A percentile compares a stretch with the other conserved stretches of the same genome.
phyloP scores from a whole-genome alignment of 2,329 filamentous ascomycete species.

The Tolypocladium nubicola region DNA sequence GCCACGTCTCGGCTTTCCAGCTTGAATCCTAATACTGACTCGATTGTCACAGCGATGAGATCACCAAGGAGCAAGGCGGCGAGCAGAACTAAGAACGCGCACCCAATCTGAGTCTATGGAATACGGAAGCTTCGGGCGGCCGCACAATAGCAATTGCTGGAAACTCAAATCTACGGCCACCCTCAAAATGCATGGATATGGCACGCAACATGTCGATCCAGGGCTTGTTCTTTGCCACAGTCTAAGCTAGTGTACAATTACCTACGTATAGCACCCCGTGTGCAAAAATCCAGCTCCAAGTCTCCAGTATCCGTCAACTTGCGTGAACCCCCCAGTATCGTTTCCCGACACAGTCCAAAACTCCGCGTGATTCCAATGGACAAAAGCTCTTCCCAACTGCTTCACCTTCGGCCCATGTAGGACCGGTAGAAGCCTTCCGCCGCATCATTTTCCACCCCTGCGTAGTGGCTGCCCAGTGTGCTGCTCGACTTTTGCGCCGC shows the following conservation, averaged over 20 bases:
- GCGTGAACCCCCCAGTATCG: conserved; percentile 5
- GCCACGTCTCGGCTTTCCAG: not conserved
- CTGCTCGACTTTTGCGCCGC: conserved; percentile 72
- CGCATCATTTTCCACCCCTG: conserved; percentile 55
- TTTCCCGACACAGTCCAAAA: conserved; percentile 1
- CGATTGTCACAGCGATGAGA: conserved; percentile 51
- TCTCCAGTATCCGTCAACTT: conserved; percentile 4
- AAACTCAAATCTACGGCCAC: not conserved
- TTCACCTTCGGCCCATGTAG: conserved; percentile 64
- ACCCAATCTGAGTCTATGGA: not conserved
- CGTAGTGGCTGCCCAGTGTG: conserved; percentile 45
- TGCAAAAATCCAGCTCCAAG: conserved; percentile 6
- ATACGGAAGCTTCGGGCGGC: not conserved
- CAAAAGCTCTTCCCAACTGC: not conserved
- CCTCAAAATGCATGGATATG: conserved; percentile 4
- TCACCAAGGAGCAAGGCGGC: conserved; percentile 62
- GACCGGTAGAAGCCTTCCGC: conserved; percentile 87
- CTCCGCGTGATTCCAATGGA: conserved; percentile 1
- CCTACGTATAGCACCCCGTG: conserved; percentile 13
- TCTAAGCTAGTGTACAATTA: conserved; percentile 30
- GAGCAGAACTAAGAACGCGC: conserved; percentile 44
- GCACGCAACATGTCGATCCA: conserved; percentile 6
- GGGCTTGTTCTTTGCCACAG: conserved; percentile 13
- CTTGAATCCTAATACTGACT: conserved; percentile 4
- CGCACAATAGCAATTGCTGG: not conserved